Evolutionary conservation across 2,329 filamentous ascomycete species (phyloP).

Genomic region (Penicillium sp.): DNA sequence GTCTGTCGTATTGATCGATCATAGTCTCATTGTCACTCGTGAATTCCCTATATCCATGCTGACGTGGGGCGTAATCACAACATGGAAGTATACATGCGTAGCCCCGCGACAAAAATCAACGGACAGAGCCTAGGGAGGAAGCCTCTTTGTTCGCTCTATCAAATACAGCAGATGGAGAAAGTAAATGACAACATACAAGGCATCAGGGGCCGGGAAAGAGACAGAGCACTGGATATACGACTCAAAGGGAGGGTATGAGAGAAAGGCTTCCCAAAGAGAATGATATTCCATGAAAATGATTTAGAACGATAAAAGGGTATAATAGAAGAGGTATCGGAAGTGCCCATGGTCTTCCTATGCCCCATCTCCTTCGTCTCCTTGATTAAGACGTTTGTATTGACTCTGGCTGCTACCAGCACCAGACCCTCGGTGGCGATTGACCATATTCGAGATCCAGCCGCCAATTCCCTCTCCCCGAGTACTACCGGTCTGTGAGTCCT

Average conservation of each 20-base stretch:
- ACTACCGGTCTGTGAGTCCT: conserved; percentile 33
- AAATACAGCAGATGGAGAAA: not conserved
- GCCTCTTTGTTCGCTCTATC: not conserved
- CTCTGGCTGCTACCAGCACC: conserved; percentile 39
- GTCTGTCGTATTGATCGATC: too few relatives aligned
- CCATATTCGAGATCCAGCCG: conserved; percentile 66
- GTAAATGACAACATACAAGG: not conserved
- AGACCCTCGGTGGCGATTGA: conserved; percentile 48
- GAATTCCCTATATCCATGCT: not conserved
- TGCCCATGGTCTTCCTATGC: conserved; percentile 1
- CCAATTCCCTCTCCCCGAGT: conserved; percentile 54
- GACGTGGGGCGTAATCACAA: not conserved
- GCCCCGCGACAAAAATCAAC: not conserved
- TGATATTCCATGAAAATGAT: not conserved
- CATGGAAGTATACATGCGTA: not conserved
- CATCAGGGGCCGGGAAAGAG: not conserved
- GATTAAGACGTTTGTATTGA: conserved; percentile 45
- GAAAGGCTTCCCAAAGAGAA: not conserved
- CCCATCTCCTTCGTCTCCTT: conserved; percentile 41
- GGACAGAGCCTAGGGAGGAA: not conserved
- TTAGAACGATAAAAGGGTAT: not conserved
- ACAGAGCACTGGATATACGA: not conserved
- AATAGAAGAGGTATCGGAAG: not conserved
- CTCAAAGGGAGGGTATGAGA: not conserved
- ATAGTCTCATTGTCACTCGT: not conserved